Evolutionary conservation across 441 rosid species (phyloP).

Genomic region (Erodium moschatum): DNA sequence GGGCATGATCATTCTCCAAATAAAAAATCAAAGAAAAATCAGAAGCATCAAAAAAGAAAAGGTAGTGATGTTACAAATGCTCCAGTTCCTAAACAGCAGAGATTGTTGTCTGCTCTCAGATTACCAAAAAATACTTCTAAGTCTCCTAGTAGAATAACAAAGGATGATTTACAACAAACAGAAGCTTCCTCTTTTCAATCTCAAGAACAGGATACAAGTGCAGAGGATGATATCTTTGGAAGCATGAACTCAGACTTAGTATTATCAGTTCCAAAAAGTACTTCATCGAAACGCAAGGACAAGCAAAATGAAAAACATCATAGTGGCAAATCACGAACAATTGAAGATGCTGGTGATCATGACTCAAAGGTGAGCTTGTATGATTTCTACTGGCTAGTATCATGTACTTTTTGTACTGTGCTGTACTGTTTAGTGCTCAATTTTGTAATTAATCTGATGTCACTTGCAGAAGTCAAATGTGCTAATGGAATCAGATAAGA

Average conservation of each 20-base stretch:
- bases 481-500: slow-evolving; percentile 34
- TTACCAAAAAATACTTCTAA: slow-evolving; percentile 34
- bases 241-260: slow-evolving; percentile 35
- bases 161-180: slow-evolving; percentile 32
- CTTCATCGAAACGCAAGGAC: slow-evolving; percentile 32
- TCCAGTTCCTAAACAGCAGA: slow-evolving; percentile 65
- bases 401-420: slow-evolving; percentile 10
- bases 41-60: slow-evolving; percentile 51
- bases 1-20: slow-evolving; percentile 55
- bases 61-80: slow-evolving; percentile 36
- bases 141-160: slow-evolving; percentile 27
- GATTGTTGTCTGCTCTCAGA: slow-evolving; percentile 57
- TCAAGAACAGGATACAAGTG: slow-evolving; percentile 26
- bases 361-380: slow-evolving; percentile 44
- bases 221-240: slow-evolving; percentile 33
- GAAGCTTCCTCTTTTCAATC: slow-evolving; percentile 22
- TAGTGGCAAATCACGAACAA: slow-evolving; percentile 36
- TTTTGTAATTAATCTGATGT: slow-evolving; percentile 14
- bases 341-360: slow-evolving; percentile 27
- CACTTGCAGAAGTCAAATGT: slow-evolving; percentile 29
- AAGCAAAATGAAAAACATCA: slow-evolving; percentile 40
- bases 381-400: background rate
- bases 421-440: slow-evolving; percentile 10
- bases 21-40: slow-evolving; percentile 34
- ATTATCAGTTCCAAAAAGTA: slow-evolving; percentile 37